Evolutionary conservation across 2,329 filamentous ascomycete genomes (phyloP).

Genomic region (Diaporthe sp.): DNA sequence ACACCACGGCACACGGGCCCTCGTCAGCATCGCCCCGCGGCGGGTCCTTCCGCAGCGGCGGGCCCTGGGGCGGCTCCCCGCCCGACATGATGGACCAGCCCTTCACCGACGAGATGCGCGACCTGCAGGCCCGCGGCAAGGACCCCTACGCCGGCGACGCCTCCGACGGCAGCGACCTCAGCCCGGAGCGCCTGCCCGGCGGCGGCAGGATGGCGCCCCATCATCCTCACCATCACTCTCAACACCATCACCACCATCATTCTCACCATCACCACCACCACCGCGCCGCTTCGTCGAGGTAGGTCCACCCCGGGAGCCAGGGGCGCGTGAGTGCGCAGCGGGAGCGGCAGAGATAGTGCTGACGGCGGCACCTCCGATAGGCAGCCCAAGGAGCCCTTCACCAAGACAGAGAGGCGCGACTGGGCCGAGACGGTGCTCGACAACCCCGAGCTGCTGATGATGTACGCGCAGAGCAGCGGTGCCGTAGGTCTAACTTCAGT

Average conservation of each 20-base stretch:
- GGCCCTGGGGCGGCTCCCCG: conserved; percentile 52
- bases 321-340: not conserved
- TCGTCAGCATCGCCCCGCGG: conserved; percentile 45
- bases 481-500: conserved; percentile 60
- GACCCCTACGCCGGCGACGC: conserved; percentile 61
- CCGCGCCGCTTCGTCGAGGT: conserved; percentile 14
- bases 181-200: conserved; percentile 43
- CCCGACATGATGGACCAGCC: conserved; percentile 38
- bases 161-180: conserved; percentile 51
- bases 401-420: conserved; percentile 59
- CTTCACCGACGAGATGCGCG: conserved; percentile 67
- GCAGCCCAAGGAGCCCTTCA: conserved; percentile 55
- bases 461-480: conserved; percentile 67
- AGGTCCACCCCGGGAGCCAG: not conserved
- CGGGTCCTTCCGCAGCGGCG: conserved; percentile 35
- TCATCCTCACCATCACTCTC: not conserved
- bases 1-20: conserved; percentile 35
- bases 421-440: conserved; percentile 69
- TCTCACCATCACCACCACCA: conserved; percentile 4
- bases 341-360: not conserved
- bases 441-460: conserved; percentile 71
- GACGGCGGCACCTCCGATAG: not conserved
- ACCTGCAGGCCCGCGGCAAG: conserved; percentile 71
- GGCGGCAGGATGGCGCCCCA: not conserved
- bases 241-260: not conserved